Conservation (phyloP, 2,329 filamentous ascomycete species). For the Arthroderma sp. region DNA sequence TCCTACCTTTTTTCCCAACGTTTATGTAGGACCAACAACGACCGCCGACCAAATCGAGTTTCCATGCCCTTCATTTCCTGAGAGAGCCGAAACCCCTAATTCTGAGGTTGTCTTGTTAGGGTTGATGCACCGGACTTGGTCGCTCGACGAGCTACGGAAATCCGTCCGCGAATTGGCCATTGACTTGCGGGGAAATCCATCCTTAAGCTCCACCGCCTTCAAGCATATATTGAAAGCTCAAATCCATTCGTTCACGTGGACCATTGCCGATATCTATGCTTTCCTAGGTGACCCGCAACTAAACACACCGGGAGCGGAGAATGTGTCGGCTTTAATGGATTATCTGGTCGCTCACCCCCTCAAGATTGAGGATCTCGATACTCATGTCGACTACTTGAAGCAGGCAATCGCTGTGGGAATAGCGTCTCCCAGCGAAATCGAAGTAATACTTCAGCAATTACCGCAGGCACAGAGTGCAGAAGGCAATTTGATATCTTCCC, state of each 20-base stretch:
- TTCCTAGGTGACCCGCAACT: conserved; percentile 26
- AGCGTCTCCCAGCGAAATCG: conserved; percentile 21
- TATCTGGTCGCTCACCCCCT: conserved; percentile 13
- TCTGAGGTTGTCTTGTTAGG: background rate
- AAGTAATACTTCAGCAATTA: conserved; percentile 19
- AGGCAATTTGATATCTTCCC: conserved; percentile 8
- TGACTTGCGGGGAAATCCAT: conserved; percentile 22
- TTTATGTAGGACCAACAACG: no score
- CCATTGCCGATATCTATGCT: conserved; percentile 15
- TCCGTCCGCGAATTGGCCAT: conserved; percentile 18
- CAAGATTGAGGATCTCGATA: conserved; percentile 11
- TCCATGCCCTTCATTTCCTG: no score
- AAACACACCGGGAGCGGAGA: conserved; percentile 23
- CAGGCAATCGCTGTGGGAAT: conserved; percentile 23
- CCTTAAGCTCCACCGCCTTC: conserved; percentile 24
- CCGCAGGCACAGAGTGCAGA: conserved; percentile 11
- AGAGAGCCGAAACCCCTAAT: background rate
- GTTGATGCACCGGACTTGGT: background rate
- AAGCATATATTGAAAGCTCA: conserved; percentile 16
- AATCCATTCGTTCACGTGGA: conserved; percentile 3
- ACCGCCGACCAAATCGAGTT: no score
- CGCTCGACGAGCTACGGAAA: conserved; percentile 18
- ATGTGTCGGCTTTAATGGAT: conserved; percentile 21
- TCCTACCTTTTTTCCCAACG: no score
- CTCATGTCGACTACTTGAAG: conserved; percentile 17